Base-by-base conservation (phyloP, 2,329 filamentous ascomycete genomes). In the Sporothrix brunneoviolacea region DNA sequence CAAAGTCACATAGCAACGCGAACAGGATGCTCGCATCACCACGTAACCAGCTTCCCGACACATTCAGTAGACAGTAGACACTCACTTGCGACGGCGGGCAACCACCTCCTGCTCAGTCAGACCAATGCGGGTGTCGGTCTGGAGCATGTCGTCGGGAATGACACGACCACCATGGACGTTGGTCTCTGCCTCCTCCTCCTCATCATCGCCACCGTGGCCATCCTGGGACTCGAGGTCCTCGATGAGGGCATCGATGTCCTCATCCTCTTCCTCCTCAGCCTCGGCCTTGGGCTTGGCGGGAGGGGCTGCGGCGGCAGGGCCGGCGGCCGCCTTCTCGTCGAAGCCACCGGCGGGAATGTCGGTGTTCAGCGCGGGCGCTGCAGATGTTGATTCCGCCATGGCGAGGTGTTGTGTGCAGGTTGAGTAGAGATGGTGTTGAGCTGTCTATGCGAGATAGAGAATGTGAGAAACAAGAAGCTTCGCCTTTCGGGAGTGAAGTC, bases 151-250 rank as follows among this genome's bases (percentile, higher is more conserved):
- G 54, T 91, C 85, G 13, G 87, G 80, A 39, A 88, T 75, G 46
- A 77, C 68, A 52, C 80, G 81, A 57, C 75, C 83, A 50, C 76
- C 79, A 68, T 70, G 55, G 10, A 58, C 55, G 56, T 68, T 66
- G 19, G 59, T 59, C 46, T 74, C 74, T 39, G 76, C 70, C 36
- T 75, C 81, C n/a, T 75, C 72, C 49, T 86, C 81, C 16, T 75
- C 72, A 48, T 85, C 81, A 22, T 83, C 74, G 27, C 73, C 71
- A 52, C 78, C 76, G 59, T 83, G 80, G 50, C 84, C 87, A 67
- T 93, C 88, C 60, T 88, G 76, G 37, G 84, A 89, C 71, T 93
- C 86, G 59, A 94, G 83, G 62, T 93, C 88, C 67, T 90, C 86
- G 59, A 95, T 94, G 62, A 95, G 76, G 62, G 83, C 82, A 64